Evolutionary conservation across 1,284 basidiomycete species (phyloP).

Genomic region (Sporisorium exsertum): DNA sequence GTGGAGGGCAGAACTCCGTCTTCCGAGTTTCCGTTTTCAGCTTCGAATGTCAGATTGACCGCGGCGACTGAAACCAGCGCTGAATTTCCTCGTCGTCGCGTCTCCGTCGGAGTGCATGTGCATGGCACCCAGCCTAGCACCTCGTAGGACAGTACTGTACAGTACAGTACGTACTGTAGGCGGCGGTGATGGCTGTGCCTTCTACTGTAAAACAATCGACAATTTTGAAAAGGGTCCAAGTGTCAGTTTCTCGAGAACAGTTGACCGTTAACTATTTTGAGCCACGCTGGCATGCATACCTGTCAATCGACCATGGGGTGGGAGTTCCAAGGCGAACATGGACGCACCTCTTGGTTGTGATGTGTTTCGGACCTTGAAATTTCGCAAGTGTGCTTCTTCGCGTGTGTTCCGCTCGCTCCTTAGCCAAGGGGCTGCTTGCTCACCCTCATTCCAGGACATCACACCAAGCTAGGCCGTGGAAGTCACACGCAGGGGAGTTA

Average conservation of each 20-base stretch:
- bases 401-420: not conserved
- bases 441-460: slow-evolving; percentile 1
- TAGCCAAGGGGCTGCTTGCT: not conserved
- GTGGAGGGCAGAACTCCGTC: slow-evolving; percentile 21
- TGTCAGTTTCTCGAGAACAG: not conserved
- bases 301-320: not conserved
- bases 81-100: not conserved
- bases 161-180: too few species aligned
- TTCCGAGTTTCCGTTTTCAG: slow-evolving; percentile 9
- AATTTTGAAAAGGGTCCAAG: not conserved
- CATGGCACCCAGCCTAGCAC: too few species aligned
- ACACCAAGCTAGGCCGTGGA: not conserved
- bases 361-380: not conserved
- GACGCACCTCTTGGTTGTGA: too few species aligned
- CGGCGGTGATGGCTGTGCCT: not conserved
- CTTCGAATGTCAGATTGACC: slow-evolving; percentile 7
- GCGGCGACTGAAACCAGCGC: not conserved
- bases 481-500: slow-evolving; percentile 1
- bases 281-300: not conserved
- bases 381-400: not conserved
- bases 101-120: not conserved
- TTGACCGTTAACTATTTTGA: too few species aligned
- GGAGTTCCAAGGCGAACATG: too few species aligned
- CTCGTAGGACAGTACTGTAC: too few species aligned
- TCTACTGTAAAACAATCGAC: not conserved